Conservation (phyloP, 2,329 filamentous ascomycete genomes). For the Cordyceps farinosa region DNA sequence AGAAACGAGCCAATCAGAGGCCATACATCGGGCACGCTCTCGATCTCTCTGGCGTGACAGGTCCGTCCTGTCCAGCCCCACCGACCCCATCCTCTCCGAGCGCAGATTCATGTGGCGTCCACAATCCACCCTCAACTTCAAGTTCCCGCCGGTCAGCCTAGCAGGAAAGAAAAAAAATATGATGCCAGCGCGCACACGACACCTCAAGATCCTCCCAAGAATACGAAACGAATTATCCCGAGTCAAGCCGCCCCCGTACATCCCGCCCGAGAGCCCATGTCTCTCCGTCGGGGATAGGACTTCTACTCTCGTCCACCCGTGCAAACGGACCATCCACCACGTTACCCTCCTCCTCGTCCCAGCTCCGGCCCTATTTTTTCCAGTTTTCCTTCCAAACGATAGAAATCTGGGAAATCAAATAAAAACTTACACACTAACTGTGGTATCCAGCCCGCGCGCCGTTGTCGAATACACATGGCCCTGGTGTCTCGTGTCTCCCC, state of each 20-base stretch:
- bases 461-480: not conserved
- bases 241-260: not conserved
- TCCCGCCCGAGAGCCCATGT: not conserved
- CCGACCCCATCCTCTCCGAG: not conserved
- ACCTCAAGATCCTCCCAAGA: not conserved
- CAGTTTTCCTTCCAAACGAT: not conserved
- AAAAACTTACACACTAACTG: not conserved
- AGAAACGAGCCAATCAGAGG: constrained; percentile 14
- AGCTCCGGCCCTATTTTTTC: not conserved
- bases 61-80: not conserved
- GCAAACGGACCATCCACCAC: not conserved
- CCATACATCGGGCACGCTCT: constrained; percentile 10
- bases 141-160: not conserved
- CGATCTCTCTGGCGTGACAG: constrained; percentile 14
- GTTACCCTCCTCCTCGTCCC: not conserved
- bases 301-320: not conserved
- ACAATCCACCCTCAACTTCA: not conserved
- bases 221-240: not conserved
- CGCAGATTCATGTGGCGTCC: constrained; percentile 1
- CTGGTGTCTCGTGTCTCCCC: constrained; percentile 4
- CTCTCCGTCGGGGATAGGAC: not conserved
- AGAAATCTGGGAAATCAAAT: not conserved
- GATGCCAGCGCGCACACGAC: not conserved
- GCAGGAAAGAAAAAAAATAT: not conserved
- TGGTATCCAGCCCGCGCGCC: not conserved